Evolutionary conservation across 805 yeast species (phyloP).

Genomic region (Sugiyamaella valdiviana): DNA sequence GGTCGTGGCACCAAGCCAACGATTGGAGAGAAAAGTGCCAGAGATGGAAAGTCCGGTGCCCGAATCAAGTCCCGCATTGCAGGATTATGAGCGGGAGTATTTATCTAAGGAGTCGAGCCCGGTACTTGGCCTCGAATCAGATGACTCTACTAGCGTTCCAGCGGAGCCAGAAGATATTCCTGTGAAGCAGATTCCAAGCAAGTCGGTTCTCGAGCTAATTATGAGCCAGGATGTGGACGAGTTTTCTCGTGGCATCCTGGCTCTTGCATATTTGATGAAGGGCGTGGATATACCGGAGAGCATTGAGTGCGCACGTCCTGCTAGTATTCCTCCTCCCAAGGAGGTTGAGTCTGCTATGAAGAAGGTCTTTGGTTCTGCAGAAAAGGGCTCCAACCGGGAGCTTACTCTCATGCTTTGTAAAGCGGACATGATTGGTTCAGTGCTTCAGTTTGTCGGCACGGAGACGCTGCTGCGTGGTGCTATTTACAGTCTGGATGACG

Average conservation of each 20-base stretch:
- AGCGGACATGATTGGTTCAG: conserved; percentile 15
- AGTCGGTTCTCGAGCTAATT: conserved; percentile 16
- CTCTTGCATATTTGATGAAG: conserved; percentile 14
- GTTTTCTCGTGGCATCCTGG: conserved; percentile 17
- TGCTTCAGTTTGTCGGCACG: conserved; percentile 18
- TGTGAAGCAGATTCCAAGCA: background rate
- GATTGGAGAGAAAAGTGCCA: no score
- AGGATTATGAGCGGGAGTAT: no score
- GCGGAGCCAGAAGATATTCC: background rate
- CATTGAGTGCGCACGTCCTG: conserved; percentile 14
- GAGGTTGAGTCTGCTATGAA: conserved; percentile 16
- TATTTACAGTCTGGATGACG: background rate
- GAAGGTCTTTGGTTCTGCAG: conserved; percentile 11
- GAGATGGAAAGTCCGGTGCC: no score
- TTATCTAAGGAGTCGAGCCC: no score
- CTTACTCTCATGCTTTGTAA: conserved; percentile 9
- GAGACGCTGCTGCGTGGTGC: conserved; percentile 5
- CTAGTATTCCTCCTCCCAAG: conserved; percentile 19
- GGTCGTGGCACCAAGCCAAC: no score
- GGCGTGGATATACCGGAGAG: conserved; percentile 17
- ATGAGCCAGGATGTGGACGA: conserved; percentile 13
- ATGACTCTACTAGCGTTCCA: background rate
- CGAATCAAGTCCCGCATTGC: no score
- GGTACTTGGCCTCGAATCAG: no score
- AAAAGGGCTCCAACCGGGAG: conserved; percentile 5